Conservation (phyloP, 352 stramenopile species). For the Hyaloperonospora arabidopsidis region DNA sequence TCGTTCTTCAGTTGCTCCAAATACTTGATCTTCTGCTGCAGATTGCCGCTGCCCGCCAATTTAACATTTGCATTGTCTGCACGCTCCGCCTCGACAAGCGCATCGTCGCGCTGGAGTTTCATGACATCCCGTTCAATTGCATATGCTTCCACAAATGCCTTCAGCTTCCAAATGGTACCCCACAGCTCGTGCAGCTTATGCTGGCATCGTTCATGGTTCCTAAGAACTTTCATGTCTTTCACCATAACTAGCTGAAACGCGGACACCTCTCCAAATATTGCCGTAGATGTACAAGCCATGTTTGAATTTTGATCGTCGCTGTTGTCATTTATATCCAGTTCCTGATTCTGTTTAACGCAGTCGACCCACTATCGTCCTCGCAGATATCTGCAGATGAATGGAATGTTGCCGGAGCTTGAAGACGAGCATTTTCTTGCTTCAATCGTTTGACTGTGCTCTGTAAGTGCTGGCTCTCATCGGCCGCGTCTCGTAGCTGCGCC, state of each 20-base stretch:
- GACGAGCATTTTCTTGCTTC: conserved; percentile 15
- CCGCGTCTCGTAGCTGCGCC: conserved; percentile 12
- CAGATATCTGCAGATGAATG: background rate
- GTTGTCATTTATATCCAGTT: conserved; percentile 7
- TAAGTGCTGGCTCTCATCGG: conserved; percentile 22
- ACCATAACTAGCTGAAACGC: conserved; percentile 26
- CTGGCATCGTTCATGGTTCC: conserved; percentile 47
- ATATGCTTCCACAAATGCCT: conserved; percentile 54
- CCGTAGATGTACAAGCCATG: conserved; percentile 10
- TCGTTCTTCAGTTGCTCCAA: conserved; percentile 62
- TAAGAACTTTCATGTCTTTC: conserved; percentile 20
- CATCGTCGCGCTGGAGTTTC: conserved; percentile 48
- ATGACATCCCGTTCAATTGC: conserved; percentile 44
- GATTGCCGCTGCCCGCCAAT: conserved; percentile 53
- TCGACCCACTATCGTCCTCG: background rate
- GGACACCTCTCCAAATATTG: conserved; percentile 20
- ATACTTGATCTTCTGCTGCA: conserved; percentile 70
- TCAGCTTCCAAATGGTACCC: conserved; percentile 53
- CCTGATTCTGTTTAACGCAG: conserved; percentile 1
- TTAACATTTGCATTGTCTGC: conserved; percentile 52
- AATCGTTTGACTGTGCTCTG: conserved; percentile 15
- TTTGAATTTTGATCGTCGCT: conserved; percentile 8
- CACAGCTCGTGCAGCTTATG: conserved; percentile 64
- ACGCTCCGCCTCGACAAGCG: conserved; percentile 39
- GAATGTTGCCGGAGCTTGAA: conserved; percentile 7